Evolutionary conservation across 108 stramenopile species (phyloP), one percentile per base, ranked within the genome.

Genomic region (Cylindrotheca fusiformis): DNA sequence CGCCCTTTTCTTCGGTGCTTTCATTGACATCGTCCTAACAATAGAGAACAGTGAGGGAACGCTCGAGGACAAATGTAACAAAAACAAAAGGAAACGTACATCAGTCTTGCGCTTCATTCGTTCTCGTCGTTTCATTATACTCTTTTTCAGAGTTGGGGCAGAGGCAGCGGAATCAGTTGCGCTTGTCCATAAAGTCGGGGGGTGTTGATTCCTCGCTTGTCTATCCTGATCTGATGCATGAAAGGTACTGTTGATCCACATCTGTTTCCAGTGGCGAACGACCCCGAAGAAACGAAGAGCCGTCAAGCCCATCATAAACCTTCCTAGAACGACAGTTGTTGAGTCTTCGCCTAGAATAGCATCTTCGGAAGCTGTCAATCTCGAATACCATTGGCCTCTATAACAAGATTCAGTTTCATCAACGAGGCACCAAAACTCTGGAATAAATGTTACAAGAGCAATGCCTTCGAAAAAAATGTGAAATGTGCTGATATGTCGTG

Each of bases 221-320:
- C n/a, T n/a, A n/a, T n/a, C n/a, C n/a, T n/a, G n/a, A n/a, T n/a
- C n/a, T n/a, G n/a, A n/a, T n/a, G n/a, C n/a, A n/a, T 63, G 52
- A 67, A 83, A 85, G 6, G 85, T 79, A 31, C 71, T 76, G 28
- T 74, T 75, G 27, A 93, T 65, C 84, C 86, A 89, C 80, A 85
- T 81, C 23, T 89, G 74, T 29, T 81, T 83, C 87, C 85, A 90
- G 57, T 93, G 92, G 17, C 92, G 81, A 24, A 93, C 81, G 17
- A 88, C 65, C 10, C 83, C 87, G 77, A 88, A 93, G 19, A 90
- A 58, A 31, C 92, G 86, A 28, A 93, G 60, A 4, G 58, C 68
- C 24, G 77, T 61, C 28, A 86, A 29, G 18, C 65, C 79, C 32
- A 86, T 52, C 41, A 58, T 69, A 25, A 67, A 68, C n/a, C 67